These are phyloP conservation scores for Artemisia tridentata DNA, from an alignment of 129 eudicot species.

Conservation along the genomic window DNA sequence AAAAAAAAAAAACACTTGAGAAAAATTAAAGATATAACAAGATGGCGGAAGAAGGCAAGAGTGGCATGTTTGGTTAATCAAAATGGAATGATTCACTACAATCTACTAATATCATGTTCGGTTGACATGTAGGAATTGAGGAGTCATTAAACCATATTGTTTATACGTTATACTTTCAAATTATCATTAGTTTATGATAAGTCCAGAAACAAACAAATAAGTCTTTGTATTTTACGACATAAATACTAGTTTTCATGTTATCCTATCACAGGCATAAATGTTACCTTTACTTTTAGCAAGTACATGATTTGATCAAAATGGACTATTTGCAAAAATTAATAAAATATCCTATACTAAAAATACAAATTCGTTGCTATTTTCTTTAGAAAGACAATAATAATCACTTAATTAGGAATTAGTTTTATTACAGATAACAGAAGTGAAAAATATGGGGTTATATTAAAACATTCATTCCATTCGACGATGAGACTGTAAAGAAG, in stretches of 20 bases:
- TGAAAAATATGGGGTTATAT: neutral
- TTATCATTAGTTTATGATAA: neutral
- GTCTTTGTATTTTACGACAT: neutral
- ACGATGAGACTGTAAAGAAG: neutral
- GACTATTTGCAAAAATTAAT: neutral
- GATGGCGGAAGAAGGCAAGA: conserved; percentile 23
- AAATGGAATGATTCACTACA: neutral
- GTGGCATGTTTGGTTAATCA: neutral
- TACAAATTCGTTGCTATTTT: neutral
- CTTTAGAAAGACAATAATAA: neutral
- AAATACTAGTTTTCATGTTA: neutral
- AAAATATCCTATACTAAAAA: no score
- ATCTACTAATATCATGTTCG: neutral
- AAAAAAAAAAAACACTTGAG: neutral
- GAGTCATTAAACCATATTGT: neutral
- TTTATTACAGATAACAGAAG: conserved; percentile 1
- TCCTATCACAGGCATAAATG: conserved; percentile 2
- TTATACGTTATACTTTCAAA: neutral
- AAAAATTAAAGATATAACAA: neutral
- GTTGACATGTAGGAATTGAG: neutral
- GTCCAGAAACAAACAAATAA: neutral
- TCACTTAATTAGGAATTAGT: neutral
- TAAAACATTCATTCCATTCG: neutral
- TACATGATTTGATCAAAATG: neutral
- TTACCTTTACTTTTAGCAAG: neutral